Base-by-base conservation (phyloP, 2,329 filamentous ascomycete species). In the Endocalyx cinctus region DNA sequence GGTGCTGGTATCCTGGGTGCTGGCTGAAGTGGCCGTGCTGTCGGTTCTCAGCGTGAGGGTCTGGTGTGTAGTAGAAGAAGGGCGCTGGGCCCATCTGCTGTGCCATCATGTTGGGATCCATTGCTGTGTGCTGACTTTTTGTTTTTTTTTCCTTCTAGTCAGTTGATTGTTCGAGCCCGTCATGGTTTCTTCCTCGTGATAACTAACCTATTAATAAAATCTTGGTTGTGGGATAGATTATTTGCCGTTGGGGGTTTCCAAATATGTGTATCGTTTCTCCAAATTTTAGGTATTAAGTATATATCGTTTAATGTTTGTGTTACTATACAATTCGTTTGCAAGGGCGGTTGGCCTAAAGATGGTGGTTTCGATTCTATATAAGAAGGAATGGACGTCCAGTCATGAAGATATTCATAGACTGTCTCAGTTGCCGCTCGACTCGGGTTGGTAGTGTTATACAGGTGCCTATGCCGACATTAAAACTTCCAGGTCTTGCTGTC, bases 1-100 rank as follows among this genome's bases (percentile, higher is more conserved):
- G 66, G n/a, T n/a, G n/a, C 40, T 66, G 72, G 37, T 74, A 71
- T 27, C 66, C 64, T 40, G 74, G 77, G 57, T 78, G 74, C 41
- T 78, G 74, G 45, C 80, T 76, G 69, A 87, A 89, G 63, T 86
- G 81, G 34, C 79, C 79, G 63, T 89, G 82, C 56, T 84, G 83
- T 54, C 81, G 74, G 53, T 74, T 74, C 58, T 88, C 83, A 43
- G 78, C 70, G 59, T 77, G 80, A 45, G 82, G 73, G 50, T 92
- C 85, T 46, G 84, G 79, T 53, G 79, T 82, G 70, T 90, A 94
- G 72, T 89, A 92, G 74, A 85, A 89, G 71, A 88, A 94, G 38
- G 84, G 70, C 46, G 81, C 77, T 64, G 85, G 82, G 41, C 74
- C 79, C 71, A 85, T 77, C 61, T 74, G 77, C 52, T 63, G 55